Percentiles rank a stretch among this genome's conserved stretches.
These are phyloP conservation scores for Ophidiomyces ophidiicola DNA, from an alignment of 2,329 filamentous ascomycete species.

Conservation along the genomic window DNA sequence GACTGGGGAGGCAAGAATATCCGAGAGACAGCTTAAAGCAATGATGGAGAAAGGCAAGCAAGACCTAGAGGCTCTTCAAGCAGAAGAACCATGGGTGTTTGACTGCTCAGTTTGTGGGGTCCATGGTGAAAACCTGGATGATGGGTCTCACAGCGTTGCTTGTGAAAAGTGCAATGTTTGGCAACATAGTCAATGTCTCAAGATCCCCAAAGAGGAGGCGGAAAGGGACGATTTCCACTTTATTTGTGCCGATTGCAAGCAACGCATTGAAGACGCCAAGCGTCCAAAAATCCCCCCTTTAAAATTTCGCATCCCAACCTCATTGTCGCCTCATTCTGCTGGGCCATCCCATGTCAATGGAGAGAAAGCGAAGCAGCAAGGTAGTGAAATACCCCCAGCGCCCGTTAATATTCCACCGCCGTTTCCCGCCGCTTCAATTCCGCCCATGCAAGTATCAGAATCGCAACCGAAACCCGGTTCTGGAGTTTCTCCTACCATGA, in stretches of 20 bases:
- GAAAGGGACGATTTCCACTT: conserved; percentile 81
- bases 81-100: conserved; percentile 82
- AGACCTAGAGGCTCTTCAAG: conserved; percentile 59
- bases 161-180: conserved; percentile 91
- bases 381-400: conserved; percentile 18
- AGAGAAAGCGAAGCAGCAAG: conserved; percentile 12
- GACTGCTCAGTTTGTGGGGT: conserved; percentile 81
- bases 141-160: conserved; percentile 83
- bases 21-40: conserved; percentile 66
- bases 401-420: too few relatives aligned
- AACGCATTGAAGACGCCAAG: conserved; percentile 50
- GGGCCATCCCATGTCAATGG: neutral
- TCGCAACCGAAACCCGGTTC: neutral
- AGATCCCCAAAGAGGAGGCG: conserved; percentile 63
- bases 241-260: conserved; percentile 65
- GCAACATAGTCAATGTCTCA: conserved; percentile 91
- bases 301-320: conserved; percentile 45
- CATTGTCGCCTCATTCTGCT: conserved; percentile 32
- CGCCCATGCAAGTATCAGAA: neutral
- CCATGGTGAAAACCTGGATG: conserved; percentile 77
- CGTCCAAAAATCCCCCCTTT: conserved; percentile 51
- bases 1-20: conserved; percentile 49
- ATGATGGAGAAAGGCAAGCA: conserved; percentile 70
- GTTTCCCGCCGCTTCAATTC: conserved; percentile 4
- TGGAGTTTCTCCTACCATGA: neutral